Evolutionary conservation across 2,329 filamentous ascomycete genomes (phyloP).

Genomic region (Teratosphaeria epicoccoides): DNA sequence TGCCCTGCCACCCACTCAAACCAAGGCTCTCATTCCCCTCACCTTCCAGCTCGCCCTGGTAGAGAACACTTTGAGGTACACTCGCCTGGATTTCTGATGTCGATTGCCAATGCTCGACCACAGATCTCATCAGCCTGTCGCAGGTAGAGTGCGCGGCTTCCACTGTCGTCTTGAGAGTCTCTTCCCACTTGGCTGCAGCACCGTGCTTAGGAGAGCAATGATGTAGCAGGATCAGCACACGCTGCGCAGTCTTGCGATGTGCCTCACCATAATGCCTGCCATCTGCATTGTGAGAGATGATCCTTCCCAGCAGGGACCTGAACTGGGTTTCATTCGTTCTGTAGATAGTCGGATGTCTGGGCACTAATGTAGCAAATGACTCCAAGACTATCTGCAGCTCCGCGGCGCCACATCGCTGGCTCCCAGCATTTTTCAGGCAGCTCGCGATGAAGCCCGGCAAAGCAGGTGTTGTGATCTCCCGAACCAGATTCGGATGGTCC

Average conservation of each 20-base stretch:
- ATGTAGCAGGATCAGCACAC: constrained; percentile 60
- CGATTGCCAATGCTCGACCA: constrained; percentile 74
- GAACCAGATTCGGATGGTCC: constrained; percentile 68
- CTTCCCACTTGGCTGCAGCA: constrained; percentile 67
- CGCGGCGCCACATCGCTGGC: constrained; percentile 22
- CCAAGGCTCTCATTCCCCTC: constrained; percentile 27
- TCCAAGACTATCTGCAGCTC: constrained; percentile 56
- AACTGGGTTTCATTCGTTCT: constrained; percentile 65
- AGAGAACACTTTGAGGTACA: constrained; percentile 5
- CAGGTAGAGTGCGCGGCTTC: constrained; percentile 58
- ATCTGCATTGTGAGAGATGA: constrained; percentile 10
- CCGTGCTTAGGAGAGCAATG: constrained; percentile 73
- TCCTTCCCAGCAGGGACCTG: constrained; percentile 11
- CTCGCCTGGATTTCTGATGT: constrained; percentile 34
- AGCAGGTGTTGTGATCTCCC: constrained; percentile 79
- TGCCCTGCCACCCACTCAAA: constrained; percentile 61
- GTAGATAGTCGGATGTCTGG: constrained; percentile 74
- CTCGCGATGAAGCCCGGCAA: constrained; percentile 63
- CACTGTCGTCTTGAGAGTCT: constrained; percentile 51
- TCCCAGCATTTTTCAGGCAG: constrained; percentile 54
- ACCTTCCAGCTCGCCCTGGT: constrained; percentile 11
- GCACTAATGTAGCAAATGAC: constrained; percentile 60
- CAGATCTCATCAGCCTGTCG: constrained; percentile 65
- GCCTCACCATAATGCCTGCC: constrained; percentile 16
- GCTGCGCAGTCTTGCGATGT: constrained; percentile 44